phyloP scores from a whole-genome alignment of 1,284 basidiomycete species.

The Ganoderma resinaceum region DNA sequence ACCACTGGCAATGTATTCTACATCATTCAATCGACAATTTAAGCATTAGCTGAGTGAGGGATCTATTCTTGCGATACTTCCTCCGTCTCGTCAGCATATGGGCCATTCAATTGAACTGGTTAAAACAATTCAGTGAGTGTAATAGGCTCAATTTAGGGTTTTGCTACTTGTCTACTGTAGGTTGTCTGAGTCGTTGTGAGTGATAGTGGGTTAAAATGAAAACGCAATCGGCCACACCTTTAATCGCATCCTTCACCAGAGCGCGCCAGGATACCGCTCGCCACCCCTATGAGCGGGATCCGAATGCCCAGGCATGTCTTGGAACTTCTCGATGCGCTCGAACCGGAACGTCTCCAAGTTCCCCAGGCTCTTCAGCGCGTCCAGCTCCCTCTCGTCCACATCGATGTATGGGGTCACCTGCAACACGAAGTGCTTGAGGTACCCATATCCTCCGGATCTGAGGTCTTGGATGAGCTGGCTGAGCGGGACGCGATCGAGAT shows the following conservation, averaged over 20 bases:
- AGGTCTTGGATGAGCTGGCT: not conserved
- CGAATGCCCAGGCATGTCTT: not conserved
- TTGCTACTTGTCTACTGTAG: not conserved
- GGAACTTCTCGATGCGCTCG: slow-evolving; percentile 1
- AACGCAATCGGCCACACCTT: not conserved
- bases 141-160: not conserved
- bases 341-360: not conserved
- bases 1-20: too few relatives aligned
- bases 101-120: too few relatives aligned
- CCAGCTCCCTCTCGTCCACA: slow-evolving; percentile 4
- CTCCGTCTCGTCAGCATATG: too few relatives aligned
- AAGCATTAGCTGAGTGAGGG: too few relatives aligned
- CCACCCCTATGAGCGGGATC: not conserved
- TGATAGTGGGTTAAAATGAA: not conserved
- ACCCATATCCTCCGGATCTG: slow-evolving; percentile 1
- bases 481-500: not conserved
- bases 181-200: not conserved
- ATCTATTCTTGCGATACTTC: too few relatives aligned
- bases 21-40: too few relatives aligned
- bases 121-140: too few relatives aligned
- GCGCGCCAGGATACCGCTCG: not conserved
- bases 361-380: not conserved
- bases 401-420: slow-evolving; percentile 3
- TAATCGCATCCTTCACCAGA: not conserved
- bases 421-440: slow-evolving; percentile 8